Base-by-base conservation (phyloP, 1,284 basidiomycete genomes). In the Puccinia novopanici region DNA sequence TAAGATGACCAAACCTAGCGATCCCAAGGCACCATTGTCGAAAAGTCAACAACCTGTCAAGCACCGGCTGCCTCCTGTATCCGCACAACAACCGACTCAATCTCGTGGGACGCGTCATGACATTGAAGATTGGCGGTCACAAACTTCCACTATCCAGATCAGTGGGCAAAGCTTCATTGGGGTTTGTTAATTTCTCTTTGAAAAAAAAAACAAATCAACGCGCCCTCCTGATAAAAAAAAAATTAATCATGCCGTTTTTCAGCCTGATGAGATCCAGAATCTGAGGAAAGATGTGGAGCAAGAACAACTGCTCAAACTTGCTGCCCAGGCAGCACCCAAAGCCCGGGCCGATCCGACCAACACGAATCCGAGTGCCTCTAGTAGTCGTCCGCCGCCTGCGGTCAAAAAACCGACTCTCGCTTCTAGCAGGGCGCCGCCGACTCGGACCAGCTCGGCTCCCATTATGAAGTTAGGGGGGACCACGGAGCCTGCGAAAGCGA, bases 101-200 rank as follows among this genome's bases (percentile, higher is more conserved):
- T 80, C 76, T 22, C 37, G 61, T 13, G 65, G 19, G 45, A 50
- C 61, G 19, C 54, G 57, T 13, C 67, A 71, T 27, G 78, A 65
- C 6, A 74, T 80, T 67, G 78, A 80, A 52, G 78, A 71, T 24
- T 80, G 78, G 78, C 55, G 78, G 22, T 73, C 78, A 6, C 70
- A 80, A 73, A 63, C 78, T 24, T 80, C 78, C 19, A 68, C 65
- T 2, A 45, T 68, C 19, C 71, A 42, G 10, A 54, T 57, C 10
- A 80, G 70, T 37, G 70, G 78, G 12, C 57, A 67, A 30, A 80
- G 78, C 59, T 80, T 80, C 45, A 65, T 80, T 30, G 71, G 71
- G 27, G 78, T 80, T 48, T 10, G 78, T 54, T 4, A 52, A 40
- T 40, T 63, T 71, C 24, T 74, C 17, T 27, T 30, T 67, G 2